phyloP scores from a whole-genome alignment of 768 basidiomycete genomes.

The Tephrocybe sp. region DNA sequence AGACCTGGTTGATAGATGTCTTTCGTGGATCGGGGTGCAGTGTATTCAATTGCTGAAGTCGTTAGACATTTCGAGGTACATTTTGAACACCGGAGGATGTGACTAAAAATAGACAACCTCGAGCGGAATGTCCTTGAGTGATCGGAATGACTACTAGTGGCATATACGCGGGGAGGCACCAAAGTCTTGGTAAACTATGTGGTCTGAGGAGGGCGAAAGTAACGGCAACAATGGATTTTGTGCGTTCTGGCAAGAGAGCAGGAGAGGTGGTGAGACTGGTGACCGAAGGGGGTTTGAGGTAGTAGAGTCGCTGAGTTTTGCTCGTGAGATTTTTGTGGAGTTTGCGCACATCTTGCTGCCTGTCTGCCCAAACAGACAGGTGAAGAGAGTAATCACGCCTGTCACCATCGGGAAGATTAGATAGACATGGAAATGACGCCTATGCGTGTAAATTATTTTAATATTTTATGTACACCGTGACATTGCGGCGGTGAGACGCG shows the following conservation, averaged over 20 bases:
- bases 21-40: too few relatives aligned
- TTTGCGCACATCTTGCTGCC: not conserved
- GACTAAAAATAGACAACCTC: slow-evolving; percentile 3
- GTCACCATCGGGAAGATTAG: not conserved
- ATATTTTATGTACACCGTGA: too few relatives aligned
- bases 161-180: too few relatives aligned
- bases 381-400: too few relatives aligned
- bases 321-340: not conserved
- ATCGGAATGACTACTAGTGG: not conserved
- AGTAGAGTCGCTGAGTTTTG: slow-evolving; percentile 5
- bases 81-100: not conserved
- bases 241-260: too few relatives aligned
- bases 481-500: not conserved
- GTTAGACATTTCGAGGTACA: too few relatives aligned
- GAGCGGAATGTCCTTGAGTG: not conserved
- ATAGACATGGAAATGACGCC: not conserved
- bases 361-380: too few relatives aligned
- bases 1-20: too few relatives aligned
- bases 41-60: too few relatives aligned
- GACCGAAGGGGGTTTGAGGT: not conserved
- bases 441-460: not conserved
- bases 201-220: too few relatives aligned
- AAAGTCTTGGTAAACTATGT: too few relatives aligned
- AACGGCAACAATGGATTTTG: not conserved
- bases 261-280: not conserved